A percentile compares a stretch with the other conserved stretches of the same genome.
Evolutionary conservation across 306 rosid species (phyloP).

Genomic region (Fagus crenata): DNA sequence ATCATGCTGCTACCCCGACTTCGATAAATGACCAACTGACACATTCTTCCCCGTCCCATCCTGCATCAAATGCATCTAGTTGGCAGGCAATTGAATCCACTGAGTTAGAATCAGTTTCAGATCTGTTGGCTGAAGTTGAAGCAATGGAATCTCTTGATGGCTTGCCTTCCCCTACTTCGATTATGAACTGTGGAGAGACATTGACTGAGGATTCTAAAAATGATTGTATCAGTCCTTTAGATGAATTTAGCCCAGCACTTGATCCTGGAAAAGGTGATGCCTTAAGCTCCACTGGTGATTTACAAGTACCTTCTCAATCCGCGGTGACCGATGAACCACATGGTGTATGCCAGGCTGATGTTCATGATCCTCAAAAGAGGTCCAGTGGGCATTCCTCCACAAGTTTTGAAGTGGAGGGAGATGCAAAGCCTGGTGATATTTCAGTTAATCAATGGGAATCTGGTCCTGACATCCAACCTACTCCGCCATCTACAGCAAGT

Average conservation of each 20-base stretch:
- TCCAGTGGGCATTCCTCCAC: slow-evolving; percentile 47
- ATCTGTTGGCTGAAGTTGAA: slow-evolving; percentile 96
- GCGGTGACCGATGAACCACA: slow-evolving; percentile 49
- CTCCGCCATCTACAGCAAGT: slow-evolving; percentile 43
- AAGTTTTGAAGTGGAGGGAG: slow-evolving; percentile 49
- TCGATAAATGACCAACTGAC: slow-evolving; percentile 47
- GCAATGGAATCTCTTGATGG: slow-evolving; percentile 91
- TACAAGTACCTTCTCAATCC: slow-evolving; percentile 51
- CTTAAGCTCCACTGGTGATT: slow-evolving; percentile 71
- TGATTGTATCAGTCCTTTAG: slow-evolving; percentile 64
- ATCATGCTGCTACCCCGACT: slow-evolving; percentile 41
- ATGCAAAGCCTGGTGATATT: slow-evolving; percentile 47
- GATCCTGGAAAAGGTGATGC: slow-evolving; percentile 82
- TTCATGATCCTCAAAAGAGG: slow-evolving; percentile 51
- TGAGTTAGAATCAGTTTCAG: slow-evolving; percentile 91
- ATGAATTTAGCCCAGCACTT: slow-evolving; percentile 64
- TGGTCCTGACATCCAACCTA: slow-evolving; percentile 44
- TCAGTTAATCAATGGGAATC: slow-evolving; percentile 57
- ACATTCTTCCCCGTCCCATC: slow-evolving; percentile 56
- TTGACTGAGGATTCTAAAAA: slow-evolving; percentile 66
- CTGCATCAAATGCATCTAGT: slow-evolving; percentile 49
- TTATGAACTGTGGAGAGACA: slow-evolving; percentile 60
- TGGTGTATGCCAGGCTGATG: slow-evolving; percentile 33
- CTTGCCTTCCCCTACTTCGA: slow-evolving; percentile 75
- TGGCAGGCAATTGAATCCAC: slow-evolving; percentile 77